Percentiles rank a stretch among this genome's conserved stretches.
Conservation (phyloP, 1,284 basidiomycete species). For the Irpex sp. region DNA sequence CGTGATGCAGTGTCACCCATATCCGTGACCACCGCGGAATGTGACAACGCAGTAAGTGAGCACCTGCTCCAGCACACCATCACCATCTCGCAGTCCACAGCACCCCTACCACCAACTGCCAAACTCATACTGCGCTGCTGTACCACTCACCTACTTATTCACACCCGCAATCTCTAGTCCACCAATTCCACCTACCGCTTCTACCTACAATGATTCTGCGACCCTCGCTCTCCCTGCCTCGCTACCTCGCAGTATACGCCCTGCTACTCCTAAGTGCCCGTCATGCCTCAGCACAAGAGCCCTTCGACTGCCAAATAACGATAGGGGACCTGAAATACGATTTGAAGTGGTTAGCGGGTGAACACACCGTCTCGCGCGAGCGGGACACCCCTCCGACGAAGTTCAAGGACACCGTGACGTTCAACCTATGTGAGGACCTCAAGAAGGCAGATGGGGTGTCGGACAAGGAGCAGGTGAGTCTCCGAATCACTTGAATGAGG, state of each 20-base stretch:
- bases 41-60: neutral
- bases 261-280: constrained; percentile 30
- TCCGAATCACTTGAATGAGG: neutral
- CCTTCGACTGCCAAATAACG: constrained; percentile 51
- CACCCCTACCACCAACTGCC: neutral
- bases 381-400: constrained; percentile 34
- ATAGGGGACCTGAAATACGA: constrained; percentile 50
- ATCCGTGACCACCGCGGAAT: neutral
- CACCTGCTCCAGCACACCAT: neutral
- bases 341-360: constrained; percentile 46
- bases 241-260: constrained; percentile 11
- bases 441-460: constrained; percentile 38
- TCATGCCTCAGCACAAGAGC: constrained; percentile 32
- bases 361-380: constrained; percentile 37
- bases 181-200: neutral
- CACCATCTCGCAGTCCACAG: neutral
- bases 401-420: constrained; percentile 32
- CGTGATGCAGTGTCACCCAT: neutral
- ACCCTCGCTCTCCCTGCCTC: constrained; percentile 11
- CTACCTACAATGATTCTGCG: constrained; percentile 21
- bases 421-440: constrained; percentile 53
- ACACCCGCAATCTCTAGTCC: neutral
- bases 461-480: constrained; percentile 62
- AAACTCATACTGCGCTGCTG: neutral
- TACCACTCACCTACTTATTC: neutral